Conservation (phyloP, 2,329 filamentous ascomycete genomes). For the Nemania sp. region DNA sequence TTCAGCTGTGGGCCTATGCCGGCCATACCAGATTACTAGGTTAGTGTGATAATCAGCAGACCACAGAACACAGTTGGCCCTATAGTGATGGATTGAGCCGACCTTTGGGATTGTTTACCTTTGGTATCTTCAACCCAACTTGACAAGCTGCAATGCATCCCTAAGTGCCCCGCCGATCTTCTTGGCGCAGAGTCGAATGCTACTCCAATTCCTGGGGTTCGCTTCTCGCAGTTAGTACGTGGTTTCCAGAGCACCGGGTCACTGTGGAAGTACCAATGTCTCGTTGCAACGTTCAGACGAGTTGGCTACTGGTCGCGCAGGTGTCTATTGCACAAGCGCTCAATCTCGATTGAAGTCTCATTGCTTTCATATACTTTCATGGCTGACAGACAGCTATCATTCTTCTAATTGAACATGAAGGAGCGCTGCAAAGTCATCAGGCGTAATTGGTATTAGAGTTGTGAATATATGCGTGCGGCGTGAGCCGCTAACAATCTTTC, state of each 20-base stretch:
- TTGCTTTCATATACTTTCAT: background rate
- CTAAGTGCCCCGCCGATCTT: conserved; percentile 16
- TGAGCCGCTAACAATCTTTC: conserved; percentile 24
- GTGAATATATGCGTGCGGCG: conserved; percentile 16
- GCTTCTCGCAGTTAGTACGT: conserved; percentile 21
- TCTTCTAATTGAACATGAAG: too few relatives aligned
- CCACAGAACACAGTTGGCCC: background rate
- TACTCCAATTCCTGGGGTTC: conserved; percentile 19
- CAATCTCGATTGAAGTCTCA: background rate
- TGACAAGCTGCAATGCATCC: conserved; percentile 1
- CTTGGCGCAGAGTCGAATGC: conserved; percentile 20
- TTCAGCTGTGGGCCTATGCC: background rate
- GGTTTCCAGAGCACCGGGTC: conserved; percentile 23
- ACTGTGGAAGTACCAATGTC: background rate
- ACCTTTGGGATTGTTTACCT: background rate
- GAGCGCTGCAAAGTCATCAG: too few relatives aligned
- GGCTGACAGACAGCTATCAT: background rate
- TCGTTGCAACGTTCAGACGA: background rate
- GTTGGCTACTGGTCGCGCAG: background rate
- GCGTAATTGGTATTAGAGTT: conserved; percentile 1
- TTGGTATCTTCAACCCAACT: too few relatives aligned
- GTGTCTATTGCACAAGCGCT: too few relatives aligned
- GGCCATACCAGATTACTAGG: background rate
- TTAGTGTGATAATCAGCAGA: background rate
- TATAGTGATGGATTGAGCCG: background rate